phyloP scores from a whole-genome alignment of 305 asterid genomes.

The Fraxinus baroniana region DNA sequence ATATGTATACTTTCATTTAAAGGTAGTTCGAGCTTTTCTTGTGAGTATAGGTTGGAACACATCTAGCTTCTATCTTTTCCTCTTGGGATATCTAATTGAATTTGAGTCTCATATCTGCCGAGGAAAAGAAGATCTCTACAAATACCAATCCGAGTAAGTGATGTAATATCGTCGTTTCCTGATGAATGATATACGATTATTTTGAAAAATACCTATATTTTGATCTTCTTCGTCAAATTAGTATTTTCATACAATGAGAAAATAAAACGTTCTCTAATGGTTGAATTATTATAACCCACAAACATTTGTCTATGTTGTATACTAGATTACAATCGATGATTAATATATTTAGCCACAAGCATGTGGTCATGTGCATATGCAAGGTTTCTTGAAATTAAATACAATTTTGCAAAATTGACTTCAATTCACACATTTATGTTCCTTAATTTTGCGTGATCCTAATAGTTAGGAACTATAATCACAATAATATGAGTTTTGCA shows the following conservation, averaged over 20 bases:
- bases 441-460: neutral
- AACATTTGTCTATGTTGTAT: neutral
- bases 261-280: neutral
- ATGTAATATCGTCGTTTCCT: neutral
- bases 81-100: neutral
- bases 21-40: no score
- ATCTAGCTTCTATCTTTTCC: neutral
- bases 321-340: neutral
- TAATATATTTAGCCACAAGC: neutral
- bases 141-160: neutral
- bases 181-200: neutral
- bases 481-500: neutral
- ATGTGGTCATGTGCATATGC: neutral
- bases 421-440: neutral
- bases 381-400: neutral
- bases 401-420: neutral
- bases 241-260: neutral
- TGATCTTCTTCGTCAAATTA: neutral
- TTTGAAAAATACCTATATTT: no score
- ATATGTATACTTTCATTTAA: neutral
- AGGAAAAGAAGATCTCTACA: neutral
- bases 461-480: neutral
- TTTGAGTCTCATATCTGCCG: neutral
- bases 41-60: neutral
- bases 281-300: neutral